Conservation (phyloP, 2,329 filamentous ascomycete genomes). For the Colletotrichum trifolii region DNA sequence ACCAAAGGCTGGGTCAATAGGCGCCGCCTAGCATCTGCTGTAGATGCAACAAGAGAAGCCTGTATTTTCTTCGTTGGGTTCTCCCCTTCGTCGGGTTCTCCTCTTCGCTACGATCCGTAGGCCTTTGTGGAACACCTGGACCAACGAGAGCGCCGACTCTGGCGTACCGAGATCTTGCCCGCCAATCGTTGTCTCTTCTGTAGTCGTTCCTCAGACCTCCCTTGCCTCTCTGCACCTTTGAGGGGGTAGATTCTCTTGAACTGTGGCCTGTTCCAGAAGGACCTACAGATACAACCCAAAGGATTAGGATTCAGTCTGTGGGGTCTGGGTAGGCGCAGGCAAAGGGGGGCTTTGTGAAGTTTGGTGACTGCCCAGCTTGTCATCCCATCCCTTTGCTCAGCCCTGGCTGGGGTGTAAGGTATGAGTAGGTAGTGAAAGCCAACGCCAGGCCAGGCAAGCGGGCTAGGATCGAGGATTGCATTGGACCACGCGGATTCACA, state of each 20-base stretch:
- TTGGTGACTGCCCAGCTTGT: conserved; percentile 4
- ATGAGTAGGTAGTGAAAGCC: not conserved
- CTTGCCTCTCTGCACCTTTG: conserved; percentile 15
- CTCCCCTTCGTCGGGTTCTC: not conserved
- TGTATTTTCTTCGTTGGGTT: not conserved
- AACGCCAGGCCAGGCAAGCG: not conserved
- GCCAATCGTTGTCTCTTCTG: conserved; percentile 24
- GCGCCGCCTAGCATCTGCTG: conserved; percentile 7
- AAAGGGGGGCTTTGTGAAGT: conserved; percentile 12
- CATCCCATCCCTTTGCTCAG: conserved; percentile 30
- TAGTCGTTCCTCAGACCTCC: conserved; percentile 10
- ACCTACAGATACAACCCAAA: not conserved
- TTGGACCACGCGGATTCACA: conserved; percentile 13
- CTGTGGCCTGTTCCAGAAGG: not conserved
- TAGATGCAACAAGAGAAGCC: not conserved
- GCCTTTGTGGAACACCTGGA: not conserved
- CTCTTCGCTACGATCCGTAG: not conserved
- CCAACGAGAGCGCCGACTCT: conserved; percentile 5
- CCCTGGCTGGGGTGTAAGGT: conserved; percentile 16
- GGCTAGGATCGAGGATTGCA: not conserved
- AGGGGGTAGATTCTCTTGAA: conserved; percentile 3
- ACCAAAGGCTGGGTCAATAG: not conserved
- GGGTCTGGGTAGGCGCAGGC: not conserved
- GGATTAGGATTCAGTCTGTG: conserved; percentile 15
- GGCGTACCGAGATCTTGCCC: not conserved